A percentile compares a stretch with the other conserved stretches of the same genome.
Evolutionary conservation across 805 yeast species (phyloP).

Genomic region (Metschnikowia colocasiae): DNA sequence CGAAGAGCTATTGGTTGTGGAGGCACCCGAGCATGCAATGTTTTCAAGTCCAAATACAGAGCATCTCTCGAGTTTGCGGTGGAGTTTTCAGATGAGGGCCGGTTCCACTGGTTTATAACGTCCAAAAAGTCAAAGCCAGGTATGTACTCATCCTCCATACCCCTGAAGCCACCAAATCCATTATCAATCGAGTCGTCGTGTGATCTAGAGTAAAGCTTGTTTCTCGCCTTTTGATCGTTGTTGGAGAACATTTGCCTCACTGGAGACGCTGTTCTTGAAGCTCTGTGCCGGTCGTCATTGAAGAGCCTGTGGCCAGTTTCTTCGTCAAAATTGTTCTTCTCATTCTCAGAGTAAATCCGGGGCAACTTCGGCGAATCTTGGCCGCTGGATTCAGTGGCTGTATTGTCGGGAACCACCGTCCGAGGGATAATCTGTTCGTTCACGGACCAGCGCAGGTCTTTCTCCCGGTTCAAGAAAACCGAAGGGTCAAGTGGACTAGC

Average conservation of each 20-base stretch:
- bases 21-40: conserved; percentile 41
- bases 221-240: neutral
- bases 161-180: conserved; percentile 25
- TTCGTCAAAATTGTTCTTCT: conserved; percentile 55
- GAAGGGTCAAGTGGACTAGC: conserved; percentile 11
- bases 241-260: conserved; percentile 1
- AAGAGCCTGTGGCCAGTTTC: conserved; percentile 51
- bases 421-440: conserved; percentile 1
- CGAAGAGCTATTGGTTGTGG: conserved; percentile 38
- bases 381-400: neutral
- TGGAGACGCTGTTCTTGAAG: conserved; percentile 25
- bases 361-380: conserved; percentile 33
- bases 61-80: conserved; percentile 30
- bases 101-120: conserved; percentile 46
- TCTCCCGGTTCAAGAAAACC: conserved; percentile 5
- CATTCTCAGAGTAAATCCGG: conserved; percentile 64
- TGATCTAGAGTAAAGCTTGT: conserved; percentile 30
- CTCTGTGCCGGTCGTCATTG: conserved; percentile 52
- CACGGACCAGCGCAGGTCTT: conserved; percentile 8
- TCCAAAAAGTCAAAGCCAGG: conserved; percentile 64
- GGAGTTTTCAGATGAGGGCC: conserved; percentile 33
- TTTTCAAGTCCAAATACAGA: conserved; percentile 39
- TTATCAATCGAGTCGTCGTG: conserved; percentile 23
- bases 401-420: neutral
- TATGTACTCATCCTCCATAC: conserved; percentile 72